Base-by-base conservation (phyloP, 2,329 filamentous ascomycete genomes). In the Colletotrichum musicola region DNA sequence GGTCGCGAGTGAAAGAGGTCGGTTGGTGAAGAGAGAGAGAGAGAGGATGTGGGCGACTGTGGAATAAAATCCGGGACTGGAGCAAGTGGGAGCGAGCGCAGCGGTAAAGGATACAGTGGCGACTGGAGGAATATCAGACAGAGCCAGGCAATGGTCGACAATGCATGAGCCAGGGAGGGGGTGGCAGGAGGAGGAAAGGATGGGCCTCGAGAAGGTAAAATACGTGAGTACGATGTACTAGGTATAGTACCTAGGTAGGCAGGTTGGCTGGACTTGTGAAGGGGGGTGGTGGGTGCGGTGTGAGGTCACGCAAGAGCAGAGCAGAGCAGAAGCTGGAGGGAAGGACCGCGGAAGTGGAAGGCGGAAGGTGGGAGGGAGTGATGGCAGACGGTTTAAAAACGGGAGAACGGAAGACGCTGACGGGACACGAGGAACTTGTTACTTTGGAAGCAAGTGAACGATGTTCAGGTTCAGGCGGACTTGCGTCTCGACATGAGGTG, bases 351-450 rank as follows among this genome's bases (percentile, higher is more conserved):
- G 54, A 58, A 58, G 20, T 35, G 30, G 10, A 35, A 7, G 30
- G 30, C 30, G 7, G 30, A 35, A 35, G 30, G 30, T 44, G 61
- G 61, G 44, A 20, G 44, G 61, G 58, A 46, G 53, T 59, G 53
- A 67, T 67, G 46, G 59, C 42, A 46, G 59, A 64, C 51, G 64
- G 40, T 64, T 64, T 64, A 58, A 54, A 64, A 58, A 64, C n/a
- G 54, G 47, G 64, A 58, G n/a, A 30, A 49, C 25, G 20, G 53
- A 22, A 47, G 13, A 47, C 22, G 22, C 22, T 25, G 22, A 25
- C 22, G 22, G 22, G 22, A 46, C 42, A 46, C 30, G 30, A 35
- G 30, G 30, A 35, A 35, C 30, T 10, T 10, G 30, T 10, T 7
- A 35, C 30, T 35, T 25, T 25, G 22, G 30, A 35, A 35, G 30